Evolutionary conservation across 2,329 filamentous ascomycete species (phyloP).

Genomic region (Pseudogymnoascus sp.): DNA sequence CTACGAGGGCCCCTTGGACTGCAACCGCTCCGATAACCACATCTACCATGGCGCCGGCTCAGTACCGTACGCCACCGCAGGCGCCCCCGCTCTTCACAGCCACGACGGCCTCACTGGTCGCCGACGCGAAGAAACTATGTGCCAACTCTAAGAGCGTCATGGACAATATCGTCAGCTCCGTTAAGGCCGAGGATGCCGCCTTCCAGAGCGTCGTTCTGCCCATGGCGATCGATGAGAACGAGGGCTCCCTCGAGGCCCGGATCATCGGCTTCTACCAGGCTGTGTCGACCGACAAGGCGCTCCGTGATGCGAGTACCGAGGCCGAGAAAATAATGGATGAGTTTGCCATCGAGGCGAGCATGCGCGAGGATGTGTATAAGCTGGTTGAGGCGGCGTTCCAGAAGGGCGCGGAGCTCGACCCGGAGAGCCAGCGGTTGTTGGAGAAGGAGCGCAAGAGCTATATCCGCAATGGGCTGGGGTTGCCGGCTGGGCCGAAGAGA

Average conservation of each 20-base stretch:
- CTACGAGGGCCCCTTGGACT: slow-evolving; percentile 7
- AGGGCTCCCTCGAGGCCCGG: slow-evolving; percentile 46
- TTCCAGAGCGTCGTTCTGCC: slow-evolving; percentile 51
- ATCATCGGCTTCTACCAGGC: slow-evolving; percentile 77
- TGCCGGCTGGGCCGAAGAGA: slow-evolving; percentile 60
- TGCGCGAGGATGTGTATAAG: slow-evolving; percentile 74
- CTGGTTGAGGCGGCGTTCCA: slow-evolving; percentile 51
- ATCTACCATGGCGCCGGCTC: slow-evolving; percentile 54
- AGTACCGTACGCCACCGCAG: slow-evolving; percentile 68
- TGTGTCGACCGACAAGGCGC: slow-evolving; percentile 57
- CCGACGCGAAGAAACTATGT: slow-evolving; percentile 58
- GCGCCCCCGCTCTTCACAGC: slow-evolving; percentile 69
- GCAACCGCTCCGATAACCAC: slow-evolving; percentile 31
- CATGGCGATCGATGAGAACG: slow-evolving; percentile 65
- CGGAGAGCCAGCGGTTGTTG: slow-evolving; percentile 62
- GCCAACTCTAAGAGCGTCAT: slow-evolving; percentile 51
- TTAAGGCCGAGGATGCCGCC: slow-evolving; percentile 42
- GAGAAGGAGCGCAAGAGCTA: slow-evolving; percentile 73
- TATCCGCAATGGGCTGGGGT: slow-evolving; percentile 64
- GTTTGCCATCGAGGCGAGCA: slow-evolving; percentile 67
- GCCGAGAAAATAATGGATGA: slow-evolving; percentile 69
- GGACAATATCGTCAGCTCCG: slow-evolving; percentile 55
- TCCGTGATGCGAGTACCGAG: slow-evolving; percentile 68
- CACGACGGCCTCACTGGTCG: slow-evolving; percentile 59
- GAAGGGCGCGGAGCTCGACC: slow-evolving; percentile 52